Evolutionary conservation across 208 protist genomes (phyloP).

Genomic region (Trypanosoma avium): DNA sequence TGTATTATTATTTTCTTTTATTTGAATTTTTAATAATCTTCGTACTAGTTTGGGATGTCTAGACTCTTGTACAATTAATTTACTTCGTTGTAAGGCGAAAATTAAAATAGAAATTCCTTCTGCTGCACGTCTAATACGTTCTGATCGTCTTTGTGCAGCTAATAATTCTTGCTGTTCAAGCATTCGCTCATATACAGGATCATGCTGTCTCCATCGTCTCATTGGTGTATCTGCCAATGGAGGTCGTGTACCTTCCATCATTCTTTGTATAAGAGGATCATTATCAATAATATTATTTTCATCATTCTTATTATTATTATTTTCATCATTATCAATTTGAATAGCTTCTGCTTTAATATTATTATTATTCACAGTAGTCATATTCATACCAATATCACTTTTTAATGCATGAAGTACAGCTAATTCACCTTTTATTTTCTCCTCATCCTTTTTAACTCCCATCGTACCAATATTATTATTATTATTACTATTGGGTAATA

Average conservation of each 20-base stretch:
- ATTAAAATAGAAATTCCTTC: constrained; percentile 45
- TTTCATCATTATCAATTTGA: constrained; percentile 14
- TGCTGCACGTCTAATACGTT: constrained; percentile 68
- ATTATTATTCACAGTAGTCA: constrained; percentile 17
- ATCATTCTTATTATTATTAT: constrained; percentile 1
- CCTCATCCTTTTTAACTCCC: constrained; percentile 36
- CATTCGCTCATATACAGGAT: constrained; percentile 70
- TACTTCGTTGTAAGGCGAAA: constrained; percentile 47
- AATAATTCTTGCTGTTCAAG: constrained; percentile 73
- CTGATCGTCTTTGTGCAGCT: constrained; percentile 65
- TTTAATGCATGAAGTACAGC: constrained; percentile 13
- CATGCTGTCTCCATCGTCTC: constrained; percentile 43
- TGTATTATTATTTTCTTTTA: background rate
- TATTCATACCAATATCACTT: constrained; percentile 20
- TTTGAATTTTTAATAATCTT: constrained; percentile 36
- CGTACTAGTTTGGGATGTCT: constrained; percentile 55
- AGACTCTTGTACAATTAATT: constrained; percentile 56
- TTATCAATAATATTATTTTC: constrained; percentile 2
- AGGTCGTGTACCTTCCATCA: constrained; percentile 49
- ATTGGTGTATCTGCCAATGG: constrained; percentile 57
- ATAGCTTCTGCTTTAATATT: constrained; percentile 32
- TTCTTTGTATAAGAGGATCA: background rate
- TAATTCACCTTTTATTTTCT: too few species aligned
- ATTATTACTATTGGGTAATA: constrained; percentile 46
- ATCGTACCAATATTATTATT: background rate